Base-by-base conservation (phyloP, 495 filamentous ascomycete genomes). In the Talaromyces wortmannii region DNA sequence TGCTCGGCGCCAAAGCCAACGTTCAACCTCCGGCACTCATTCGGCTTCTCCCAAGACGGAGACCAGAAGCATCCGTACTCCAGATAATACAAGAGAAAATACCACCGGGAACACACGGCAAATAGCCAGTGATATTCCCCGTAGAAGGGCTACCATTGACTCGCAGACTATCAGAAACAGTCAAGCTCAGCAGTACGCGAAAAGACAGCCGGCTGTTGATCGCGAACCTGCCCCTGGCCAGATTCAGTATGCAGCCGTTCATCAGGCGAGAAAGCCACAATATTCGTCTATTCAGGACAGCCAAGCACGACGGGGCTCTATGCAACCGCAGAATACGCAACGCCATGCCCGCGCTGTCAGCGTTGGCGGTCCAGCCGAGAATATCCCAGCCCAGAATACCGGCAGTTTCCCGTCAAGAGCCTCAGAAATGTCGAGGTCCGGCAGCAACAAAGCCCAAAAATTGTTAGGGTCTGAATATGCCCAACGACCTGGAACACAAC, bases 1-100 rank as follows among this genome's bases (percentile, higher is more conserved):
- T 53, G 71, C 69, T 23, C 65, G 68, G 31, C 61, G 68, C 40
- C 68, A 68, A 47, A 58, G 59, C 15, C 63, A 67, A 32, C 48
- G 64, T 56, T 50, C 63, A 59, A 57, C 59, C 50, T 31, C 59
- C 44, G 55, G 60, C 10, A 46, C 57, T 6, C 53, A 56, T 16
- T 48, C 53, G 18, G 44, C 31, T 31, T 4, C 36, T 5, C n/a
- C 17, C n/a, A 36, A 12, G 47, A 50, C 36, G 13, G 36, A 40
- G 36, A 40, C 8, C 13, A 8, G 36, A 40, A 40, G 13, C 13
- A 40, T 13, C 8, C 8, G 13, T 10, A 45, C 15, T 5, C 29
- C 18, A 45, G 31, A 23, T 7, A 18, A 30, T 6, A 13, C 40
- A 45, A 40, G 17, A 45, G 29, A 53, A 23, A 46, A 32, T 46